phyloP scores from a whole-genome alignment of 768 basidiomycete genomes.

The Mycena rebaudengoi region DNA sequence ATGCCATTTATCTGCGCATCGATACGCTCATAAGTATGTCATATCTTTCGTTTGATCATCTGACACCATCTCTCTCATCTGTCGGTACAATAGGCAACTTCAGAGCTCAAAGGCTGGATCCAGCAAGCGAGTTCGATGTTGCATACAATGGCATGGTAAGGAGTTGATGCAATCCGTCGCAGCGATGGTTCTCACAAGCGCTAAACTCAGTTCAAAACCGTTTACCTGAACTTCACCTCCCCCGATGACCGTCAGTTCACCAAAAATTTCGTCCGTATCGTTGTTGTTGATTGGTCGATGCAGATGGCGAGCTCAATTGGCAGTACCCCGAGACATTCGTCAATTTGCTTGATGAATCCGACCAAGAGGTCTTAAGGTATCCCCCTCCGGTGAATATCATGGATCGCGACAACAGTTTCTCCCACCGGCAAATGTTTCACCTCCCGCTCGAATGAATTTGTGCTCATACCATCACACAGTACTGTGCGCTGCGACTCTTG shows the following conservation, averaged over 20 bases:
- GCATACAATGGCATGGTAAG: constrained; percentile 15
- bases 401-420: neutral
- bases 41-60: neutral
- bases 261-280: neutral
- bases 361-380: neutral
- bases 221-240: neutral
- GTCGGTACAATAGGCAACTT: neutral
- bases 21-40: neutral
- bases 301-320: neutral
- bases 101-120: neutral
- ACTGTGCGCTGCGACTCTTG: neutral
- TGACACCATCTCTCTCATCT: neutral
- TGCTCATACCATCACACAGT: neutral
- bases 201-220: neutral
- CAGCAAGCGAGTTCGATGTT: neutral
- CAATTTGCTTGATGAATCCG: neutral
- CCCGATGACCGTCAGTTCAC: neutral
- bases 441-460: neutral
- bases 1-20: neutral
- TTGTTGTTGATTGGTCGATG: neutral
- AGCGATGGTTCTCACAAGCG: neutral
- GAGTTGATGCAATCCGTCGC: neutral
- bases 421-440: neutral
- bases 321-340: neutral
- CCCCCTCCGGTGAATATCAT: no score